Evolutionary conservation across 306 rosid species (phyloP), one percentile per base, ranked within the genome.

Genomic region (Argentina anserina): DNA sequence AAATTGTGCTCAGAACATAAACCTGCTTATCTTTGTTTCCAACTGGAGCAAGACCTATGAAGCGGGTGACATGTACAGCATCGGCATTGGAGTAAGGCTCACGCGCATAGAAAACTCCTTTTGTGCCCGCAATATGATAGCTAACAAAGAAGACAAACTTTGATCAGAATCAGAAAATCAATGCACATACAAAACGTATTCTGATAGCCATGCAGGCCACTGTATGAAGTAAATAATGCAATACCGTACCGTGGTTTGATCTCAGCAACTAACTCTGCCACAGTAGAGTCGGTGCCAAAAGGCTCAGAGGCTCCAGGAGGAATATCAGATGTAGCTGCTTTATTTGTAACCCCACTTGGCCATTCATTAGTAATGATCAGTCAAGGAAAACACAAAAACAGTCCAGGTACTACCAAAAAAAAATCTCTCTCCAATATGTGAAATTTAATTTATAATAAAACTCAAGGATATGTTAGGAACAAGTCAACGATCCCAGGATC

Each of bases 11-110:
- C 50, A 21, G 37, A 25, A 34, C 65, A 60, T 61, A 55, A 74
- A 91, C 99, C 99, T 94, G 96, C 79, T 94, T 94, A 43, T 91
- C 96, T 83, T 71, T 94, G 84, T 94, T 94, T 80, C 96, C 99
- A 74, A 94, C 97, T 15, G 90, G 42, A 12, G 97, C 97, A 79
- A 94, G 96, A 76, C 99, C 99, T 55, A 94, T 81, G 87, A 94
- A 94, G 70, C 96, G 99, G 43, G 97, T 94, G 78, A 86, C 83
- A n/a, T 91, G 96, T 80, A 90, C 90, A 47, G 90, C 99, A 74
- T 94, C 93, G 34, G 81, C 79, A 60, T 94, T 94, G 75, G 89
- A 81, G 87, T 91, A 94, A 33, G 96, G 99, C 82, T 94, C 99
- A 45, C 97, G 97, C 34, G 90, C 80, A 81, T 87, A 94, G 85